phyloP scores from a whole-genome alignment of 306 rosid species.

The Aeschynomene evenia region DNA sequence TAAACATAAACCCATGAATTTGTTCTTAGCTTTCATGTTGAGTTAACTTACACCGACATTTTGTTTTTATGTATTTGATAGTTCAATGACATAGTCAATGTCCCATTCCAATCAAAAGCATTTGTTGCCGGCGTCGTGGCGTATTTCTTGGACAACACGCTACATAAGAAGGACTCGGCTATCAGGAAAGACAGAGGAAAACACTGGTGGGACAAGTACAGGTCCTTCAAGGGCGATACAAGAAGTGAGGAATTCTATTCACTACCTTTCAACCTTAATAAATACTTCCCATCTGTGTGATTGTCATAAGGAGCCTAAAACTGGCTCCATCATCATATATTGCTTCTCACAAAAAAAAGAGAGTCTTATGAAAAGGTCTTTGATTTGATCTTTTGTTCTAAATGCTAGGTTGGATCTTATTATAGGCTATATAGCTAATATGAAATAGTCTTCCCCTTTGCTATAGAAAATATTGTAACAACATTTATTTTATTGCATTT shows the following conservation, averaged over 20 bases:
- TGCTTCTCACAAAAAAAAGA: slow-evolving; percentile 35
- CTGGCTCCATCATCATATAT: slow-evolving; percentile 23
- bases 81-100: slow-evolving; percentile 94
- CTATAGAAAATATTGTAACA: slow-evolving; percentile 38
- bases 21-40: slow-evolving; percentile 18
- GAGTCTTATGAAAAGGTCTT: slow-evolving; percentile 19
- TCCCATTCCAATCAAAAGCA: slow-evolving; percentile 88
- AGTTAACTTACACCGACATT: slow-evolving; percentile 10
- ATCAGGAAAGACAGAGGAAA: slow-evolving; percentile 93
- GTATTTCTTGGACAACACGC: slow-evolving; percentile 84
- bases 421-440: slow-evolving; percentile 38
- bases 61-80: slow-evolving; percentile 39
- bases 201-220: slow-evolving; percentile 96
- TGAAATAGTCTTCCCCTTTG: slow-evolving; percentile 34
- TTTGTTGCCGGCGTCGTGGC: slow-evolving; percentile 87
- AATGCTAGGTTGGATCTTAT: slow-evolving; percentile 29
- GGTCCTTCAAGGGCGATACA: slow-evolving; percentile 69
- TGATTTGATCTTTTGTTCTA: slow-evolving; percentile 27
- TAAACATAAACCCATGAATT: neutral
- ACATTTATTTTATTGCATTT: slow-evolving; percentile 51
- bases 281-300: slow-evolving; percentile 96
- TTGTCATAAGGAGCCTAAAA: slow-evolving; percentile 8
- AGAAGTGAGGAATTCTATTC: slow-evolving; percentile 96
- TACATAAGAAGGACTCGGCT: slow-evolving; percentile 56
- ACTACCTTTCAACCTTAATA: slow-evolving; percentile 90